Evolutionary conservation across 345 rosid species (phyloP), one percentile per base, ranked within the genome.

Genomic region (Hypericum androsaemum): DNA sequence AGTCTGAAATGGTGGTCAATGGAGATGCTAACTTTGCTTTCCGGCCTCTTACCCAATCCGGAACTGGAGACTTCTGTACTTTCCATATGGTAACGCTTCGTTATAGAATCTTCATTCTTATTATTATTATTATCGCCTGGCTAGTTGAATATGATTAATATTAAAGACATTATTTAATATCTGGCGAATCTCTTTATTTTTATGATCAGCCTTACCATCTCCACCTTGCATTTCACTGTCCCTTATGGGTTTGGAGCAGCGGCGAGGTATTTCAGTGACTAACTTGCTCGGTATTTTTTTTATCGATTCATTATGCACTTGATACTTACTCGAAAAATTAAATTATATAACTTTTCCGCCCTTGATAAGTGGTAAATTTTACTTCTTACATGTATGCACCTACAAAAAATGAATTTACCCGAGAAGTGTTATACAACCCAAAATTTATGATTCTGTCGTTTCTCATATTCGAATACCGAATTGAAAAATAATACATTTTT

Each of bases 1-100:
- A 83, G 87, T 71, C 71, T 80, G 6, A 80, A 80, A 61, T 80
- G 92, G 92, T 83, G 87, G 75, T 69, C 82, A 5, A 66, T 74
- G 56, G 88, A 83, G 74, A 47, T 83, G 42, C 66, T 80, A 39
- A 28, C 49, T 22, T 51, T 83, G 62, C 67, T 72, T 10, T 80
- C 80, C 2, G 87, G 85, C 37, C 60, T 83, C 10, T 60, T 77
- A 41, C 73, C 83, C 9, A 80, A 84, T 47, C 82, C 83, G 32
- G 60, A 77, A 14, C 72, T 79, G 42, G 77, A 81, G 64, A 81
- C 88, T 43, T 84, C 88, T 10, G 77, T 81, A 42, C 85, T 81
- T 59, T 74, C 85, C 0, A 71, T 84, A 56, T 80, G 92, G 87
- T 80, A 61, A 37, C 15, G 6, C 15, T 13, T 32, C 12, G 15